phyloP scores from a whole-genome alignment of 805 yeast genomes.

The Priceomyces medius region DNA sequence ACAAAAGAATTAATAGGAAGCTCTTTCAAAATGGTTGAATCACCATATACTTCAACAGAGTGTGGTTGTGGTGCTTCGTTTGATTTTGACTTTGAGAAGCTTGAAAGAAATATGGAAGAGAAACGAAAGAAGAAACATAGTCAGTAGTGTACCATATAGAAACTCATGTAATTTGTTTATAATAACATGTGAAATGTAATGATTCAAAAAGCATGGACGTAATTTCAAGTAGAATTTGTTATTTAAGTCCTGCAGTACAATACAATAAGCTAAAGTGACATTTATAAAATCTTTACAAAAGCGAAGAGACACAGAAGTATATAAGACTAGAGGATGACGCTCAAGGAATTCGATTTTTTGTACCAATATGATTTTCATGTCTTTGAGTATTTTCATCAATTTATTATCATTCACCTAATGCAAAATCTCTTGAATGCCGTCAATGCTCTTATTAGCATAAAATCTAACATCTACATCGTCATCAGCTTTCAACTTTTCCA shows the following conservation, averaged over 20 bases:
- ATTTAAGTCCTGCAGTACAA: too few relatives aligned
- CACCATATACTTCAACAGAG: conserved; percentile 71
- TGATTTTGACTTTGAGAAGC: conserved; percentile 48
- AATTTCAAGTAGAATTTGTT: too few relatives aligned
- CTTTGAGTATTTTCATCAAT: not conserved
- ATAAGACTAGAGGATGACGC: not conserved
- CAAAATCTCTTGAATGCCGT: conserved; percentile 18
- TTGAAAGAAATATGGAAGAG: conserved; percentile 20
- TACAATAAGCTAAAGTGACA: not conserved
- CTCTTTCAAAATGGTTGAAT: conserved; percentile 85
- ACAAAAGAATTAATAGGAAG: conserved; percentile 93
- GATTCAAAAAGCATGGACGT: not conserved
- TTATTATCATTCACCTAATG: not conserved
- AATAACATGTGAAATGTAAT: not conserved
- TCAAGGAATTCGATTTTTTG: not conserved
- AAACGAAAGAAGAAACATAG: conserved; percentile 1
- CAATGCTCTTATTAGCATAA: conserved; percentile 66
- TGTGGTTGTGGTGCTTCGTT: conserved; percentile 50
- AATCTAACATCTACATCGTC: conserved; percentile 86
- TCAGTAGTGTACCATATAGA: not conserved
- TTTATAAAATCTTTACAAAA: not conserved
- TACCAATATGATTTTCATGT: not conserved
- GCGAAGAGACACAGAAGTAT: not conserved
- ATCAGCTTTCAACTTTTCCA: conserved; percentile 67
- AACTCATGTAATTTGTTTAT: not conserved